Base-by-base conservation (phyloP, 305 asterid genomes). In the Solanum chacoense region DNA sequence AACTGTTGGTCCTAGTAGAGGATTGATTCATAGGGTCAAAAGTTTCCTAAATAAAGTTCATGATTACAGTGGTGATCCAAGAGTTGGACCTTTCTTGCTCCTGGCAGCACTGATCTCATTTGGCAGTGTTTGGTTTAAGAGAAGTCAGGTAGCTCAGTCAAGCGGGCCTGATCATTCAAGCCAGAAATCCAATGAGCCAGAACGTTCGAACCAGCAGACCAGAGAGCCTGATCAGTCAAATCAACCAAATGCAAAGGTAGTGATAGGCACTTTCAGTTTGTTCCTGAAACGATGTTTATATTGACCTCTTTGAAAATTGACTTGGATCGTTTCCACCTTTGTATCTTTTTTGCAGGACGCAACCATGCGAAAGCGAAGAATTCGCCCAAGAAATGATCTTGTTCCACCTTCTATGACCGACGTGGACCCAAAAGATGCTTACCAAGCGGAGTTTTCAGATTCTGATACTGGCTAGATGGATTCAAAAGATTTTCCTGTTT, bases 31-130 rank as follows among this genome's bases (percentile, higher is more conserved):
- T 63, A 65, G 90, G 91, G 90, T 91, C 88, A 91, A 84, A 32
- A 89, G 87, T 89, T 84, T 94, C 81, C 24, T 91, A 73, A 84
- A 91, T 73, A 88, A 87, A 89, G 37, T 92, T 67, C 88, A 88
- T 31, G 94, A 95, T 92, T 86, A 91, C 91, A 91, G 94, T 4
- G 91, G 92, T 29, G 99, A 98, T 91, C 99, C 99, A 14, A 94
- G 98, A 88, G 93, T 98, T 55, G 99, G 99, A 16, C 99, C 99
- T 38, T 85, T 92, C 72, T 89, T 98, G 93, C 98, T 98, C 83
- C 91, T 98, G 95, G 93, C 79, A 76, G 98, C 99, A 83, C 85
- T 95, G 90, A 91, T 96, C 94, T 93, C 97, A n/a, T 95, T 91
- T 24, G 98, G 98, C 73, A 91, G 91, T 86, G 92, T 94, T 84